phyloP scores from a whole-genome alignment of 441 rosid species.

The Adansonia rubrostipa region DNA sequence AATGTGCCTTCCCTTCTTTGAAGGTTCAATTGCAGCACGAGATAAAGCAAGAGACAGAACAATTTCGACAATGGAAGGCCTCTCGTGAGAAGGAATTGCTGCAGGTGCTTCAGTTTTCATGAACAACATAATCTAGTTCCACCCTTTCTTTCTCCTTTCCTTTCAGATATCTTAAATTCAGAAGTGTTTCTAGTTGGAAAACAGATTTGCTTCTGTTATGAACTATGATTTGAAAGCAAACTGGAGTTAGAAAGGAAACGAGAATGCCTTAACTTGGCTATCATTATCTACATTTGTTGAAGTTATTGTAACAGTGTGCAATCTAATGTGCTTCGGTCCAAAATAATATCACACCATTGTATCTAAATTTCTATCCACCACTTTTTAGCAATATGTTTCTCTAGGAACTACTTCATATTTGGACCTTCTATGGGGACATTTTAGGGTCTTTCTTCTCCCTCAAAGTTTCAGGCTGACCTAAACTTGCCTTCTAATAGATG shows the following conservation, averaged over 20 bases:
- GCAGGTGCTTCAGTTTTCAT: constrained; percentile 47
- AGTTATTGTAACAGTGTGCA: not conserved
- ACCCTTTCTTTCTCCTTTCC: constrained; percentile 3
- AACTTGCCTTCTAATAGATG: constrained; percentile 9
- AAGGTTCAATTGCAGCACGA: constrained; percentile 76
- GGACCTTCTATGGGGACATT: constrained; percentile 9
- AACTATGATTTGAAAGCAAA: not conserved
- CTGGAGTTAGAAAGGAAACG: not conserved
- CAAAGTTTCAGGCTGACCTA: constrained; percentile 10
- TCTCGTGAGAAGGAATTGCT: constrained; percentile 71
- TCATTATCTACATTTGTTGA: constrained; percentile 1
- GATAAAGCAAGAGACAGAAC: constrained; percentile 79
- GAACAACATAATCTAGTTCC: not conserved
- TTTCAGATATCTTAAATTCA: constrained; percentile 1
- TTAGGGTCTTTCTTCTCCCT: not conserved
- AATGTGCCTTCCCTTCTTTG: constrained; percentile 26
- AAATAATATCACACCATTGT: not conserved
- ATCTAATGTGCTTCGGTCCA: not conserved
- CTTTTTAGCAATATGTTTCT: constrained; percentile 10
- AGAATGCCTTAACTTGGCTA: constrained; percentile 16
- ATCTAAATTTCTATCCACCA: constrained; percentile 5
- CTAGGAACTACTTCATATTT: not conserved
- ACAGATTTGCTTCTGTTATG: not conserved
- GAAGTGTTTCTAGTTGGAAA: constrained; percentile 9
- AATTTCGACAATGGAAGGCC: constrained; percentile 79